Conservation (phyloP, 441 rosid genomes). For the Eutrema salsugineum region DNA sequence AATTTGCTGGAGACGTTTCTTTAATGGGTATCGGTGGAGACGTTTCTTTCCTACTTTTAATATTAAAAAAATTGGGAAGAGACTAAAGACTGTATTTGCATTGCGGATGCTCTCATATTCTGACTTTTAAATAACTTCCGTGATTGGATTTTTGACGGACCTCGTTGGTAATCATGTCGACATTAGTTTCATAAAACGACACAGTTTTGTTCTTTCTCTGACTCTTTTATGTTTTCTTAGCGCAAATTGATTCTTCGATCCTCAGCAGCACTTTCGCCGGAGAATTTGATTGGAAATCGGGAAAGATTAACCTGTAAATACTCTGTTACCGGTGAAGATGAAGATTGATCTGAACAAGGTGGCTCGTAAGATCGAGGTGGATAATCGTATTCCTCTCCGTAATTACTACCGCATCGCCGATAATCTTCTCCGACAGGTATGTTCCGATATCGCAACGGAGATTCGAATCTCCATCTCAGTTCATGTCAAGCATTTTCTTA, state of each 20-base stretch:
- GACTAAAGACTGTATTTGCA: too few species aligned
- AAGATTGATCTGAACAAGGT: slow-evolving; percentile 57
- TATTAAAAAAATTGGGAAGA: too few species aligned
- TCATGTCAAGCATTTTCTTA: background rate
- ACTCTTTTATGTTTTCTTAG: slow-evolving; percentile 2
- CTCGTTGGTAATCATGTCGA: slow-evolving; percentile 16
- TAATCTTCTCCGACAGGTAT: slow-evolving; percentile 85
- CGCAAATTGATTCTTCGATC: slow-evolving; percentile 13
- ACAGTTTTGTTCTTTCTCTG: slow-evolving; percentile 7
- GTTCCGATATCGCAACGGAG: background rate
- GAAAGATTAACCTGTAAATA: background rate
- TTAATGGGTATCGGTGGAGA: too few species aligned
- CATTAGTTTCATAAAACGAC: slow-evolving; percentile 6
- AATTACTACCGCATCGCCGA: slow-evolving; percentile 85
- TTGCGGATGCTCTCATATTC: too few species aligned
- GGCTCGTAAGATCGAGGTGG: slow-evolving; percentile 71
- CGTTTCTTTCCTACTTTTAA: too few species aligned
- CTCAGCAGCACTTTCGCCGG: slow-evolving; percentile 11
- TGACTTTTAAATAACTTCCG: background rate
- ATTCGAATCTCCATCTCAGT: slow-evolving; percentile 3
- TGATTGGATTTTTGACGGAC: background rate
- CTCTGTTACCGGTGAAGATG: slow-evolving; percentile 37
- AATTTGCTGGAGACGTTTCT: too few species aligned
- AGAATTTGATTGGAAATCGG: background rate
- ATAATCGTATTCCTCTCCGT: slow-evolving; percentile 76